Evolutionary conservation across 768 basidiomycete genomes (phyloP).

Genomic region (Russula griseocarnosa): DNA sequence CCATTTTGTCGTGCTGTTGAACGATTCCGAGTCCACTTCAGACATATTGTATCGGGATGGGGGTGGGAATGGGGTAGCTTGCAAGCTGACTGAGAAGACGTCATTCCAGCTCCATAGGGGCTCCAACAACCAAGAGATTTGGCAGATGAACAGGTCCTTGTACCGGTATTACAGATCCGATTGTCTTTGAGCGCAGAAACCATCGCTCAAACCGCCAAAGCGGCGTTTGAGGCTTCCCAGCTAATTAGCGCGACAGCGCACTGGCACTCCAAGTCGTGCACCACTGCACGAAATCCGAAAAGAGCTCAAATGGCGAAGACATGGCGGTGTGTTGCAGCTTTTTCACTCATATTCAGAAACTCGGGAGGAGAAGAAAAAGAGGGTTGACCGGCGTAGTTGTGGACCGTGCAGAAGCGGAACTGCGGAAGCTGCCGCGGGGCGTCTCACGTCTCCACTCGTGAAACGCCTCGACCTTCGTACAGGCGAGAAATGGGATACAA

Average conservation of each 20-base stretch:
- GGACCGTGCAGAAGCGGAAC: conserved; percentile 63
- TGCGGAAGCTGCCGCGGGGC: conserved; percentile 65
- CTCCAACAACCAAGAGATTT: no score
- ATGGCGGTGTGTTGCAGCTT: conserved; percentile 47
- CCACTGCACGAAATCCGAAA: conserved; percentile 65
- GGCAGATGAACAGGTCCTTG: no score
- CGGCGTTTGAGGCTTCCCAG: conserved; percentile 85
- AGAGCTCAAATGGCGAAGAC: conserved; percentile 77
- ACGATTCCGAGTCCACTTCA: no score
- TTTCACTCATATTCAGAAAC: no score
- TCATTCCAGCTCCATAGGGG: no score
- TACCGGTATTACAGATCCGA: no score
- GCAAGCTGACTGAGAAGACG: no score
- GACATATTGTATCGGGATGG: no score
- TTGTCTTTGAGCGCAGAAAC: conserved; percentile 37
- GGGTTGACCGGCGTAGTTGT: conserved; percentile 10
- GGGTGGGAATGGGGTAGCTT: no score
- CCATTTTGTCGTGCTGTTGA: no score
- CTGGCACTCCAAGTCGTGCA: no score
- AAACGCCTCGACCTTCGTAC: conserved; percentile 76
- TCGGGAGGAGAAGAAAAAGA: background rate
- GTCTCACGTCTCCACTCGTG: conserved; percentile 78
- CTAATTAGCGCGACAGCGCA: conserved; percentile 60
- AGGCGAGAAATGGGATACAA: conserved; percentile 82
- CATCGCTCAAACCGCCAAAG: conserved; percentile 76